Evolutionary conservation across 2,329 filamentous ascomycete species (phyloP), one percentile per base, ranked within the genome.

Genomic region (Claviceps pazoutovae): DNA sequence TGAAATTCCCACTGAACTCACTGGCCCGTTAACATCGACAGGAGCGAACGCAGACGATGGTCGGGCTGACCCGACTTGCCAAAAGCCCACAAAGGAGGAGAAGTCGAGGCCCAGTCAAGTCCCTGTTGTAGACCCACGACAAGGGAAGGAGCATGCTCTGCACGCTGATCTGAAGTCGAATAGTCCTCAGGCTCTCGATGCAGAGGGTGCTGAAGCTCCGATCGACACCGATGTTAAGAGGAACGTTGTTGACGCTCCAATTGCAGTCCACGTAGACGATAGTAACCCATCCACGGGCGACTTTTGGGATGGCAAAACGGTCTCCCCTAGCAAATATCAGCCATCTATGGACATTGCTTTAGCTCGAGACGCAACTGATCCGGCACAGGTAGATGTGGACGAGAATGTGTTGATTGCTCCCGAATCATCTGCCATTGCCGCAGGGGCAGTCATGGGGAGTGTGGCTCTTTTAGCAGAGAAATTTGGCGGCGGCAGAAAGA

Each of bases 381-480:
- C 19, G 7, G 38, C 47, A 19, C 51, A 48, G 16, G 46, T 42
- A n/a, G 44, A 50, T 19, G 16, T 23, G 4, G 19, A 19, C 30
- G 48, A 34, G 38, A 5, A 14, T 19, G 23, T 16, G 13, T 39
- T 49, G 16, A 57, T 49, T 55, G 62, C 55, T 51, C 58, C 56
- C 55, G 62, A 54, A 52, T 62, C 55, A 50, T 61, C 57, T 51
- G 61, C 58, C 9, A 52, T 56, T 51, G 62, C 58, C 11, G 52
- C 58, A 5, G 51, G 43, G 11, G 49, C 45, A 11, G 49, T n/a
- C 23, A 52, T 48, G 2, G 66, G 64, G 16, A 65, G 64, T 21
- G 64, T 66, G 17, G 59, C 66, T n/a, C 57, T 65, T 36, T 58
- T 69, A 45, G 61, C 64, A 34, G 62, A 68, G 51, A 68, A 62